Evolutionary conservation across 2,329 filamentous ascomycete genomes (phyloP).

Genomic region (Cladosporium sp.): DNA sequence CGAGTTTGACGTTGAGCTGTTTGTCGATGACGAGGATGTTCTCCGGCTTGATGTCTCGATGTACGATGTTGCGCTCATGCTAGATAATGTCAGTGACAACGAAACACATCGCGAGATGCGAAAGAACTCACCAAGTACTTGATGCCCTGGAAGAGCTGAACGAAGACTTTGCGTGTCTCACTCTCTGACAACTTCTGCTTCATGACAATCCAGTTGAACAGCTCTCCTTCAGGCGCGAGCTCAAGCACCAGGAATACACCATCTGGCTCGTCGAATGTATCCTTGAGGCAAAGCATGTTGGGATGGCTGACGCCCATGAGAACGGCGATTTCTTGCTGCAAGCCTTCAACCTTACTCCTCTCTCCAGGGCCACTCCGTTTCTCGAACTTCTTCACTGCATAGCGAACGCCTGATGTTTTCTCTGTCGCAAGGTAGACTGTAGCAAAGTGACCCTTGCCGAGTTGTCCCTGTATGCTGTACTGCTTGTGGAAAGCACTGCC

Average conservation of each 20-base stretch:
- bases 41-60: conserved; percentile 96
- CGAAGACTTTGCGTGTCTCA: conserved; percentile 81
- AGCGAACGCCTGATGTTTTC: conserved; percentile 74
- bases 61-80: conserved; percentile 97
- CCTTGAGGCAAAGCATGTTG: conserved; percentile 87
- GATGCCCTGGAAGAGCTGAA: conserved; percentile 86
- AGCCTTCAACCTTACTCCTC: conserved; percentile 73
- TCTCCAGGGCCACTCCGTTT: conserved; percentile 80
- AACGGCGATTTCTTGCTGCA: conserved; percentile 95
- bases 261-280: conserved; percentile 88
- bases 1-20: conserved; percentile 81
- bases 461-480: conserved; percentile 76
- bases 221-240: conserved; percentile 83
- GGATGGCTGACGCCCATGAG: conserved; percentile 97
- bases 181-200: conserved; percentile 82
- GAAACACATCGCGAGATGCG: not conserved
- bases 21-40: conserved; percentile 90
- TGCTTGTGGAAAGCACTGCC: conserved; percentile 80
- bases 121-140: conserved; percentile 79
- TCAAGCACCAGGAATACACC: conserved; percentile 90
- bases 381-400: conserved; percentile 92
- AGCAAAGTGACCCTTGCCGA: conserved; percentile 94
- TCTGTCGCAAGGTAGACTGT: conserved; percentile 90
- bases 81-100: conserved; percentile 35
- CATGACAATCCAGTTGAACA: conserved; percentile 93